These are phyloP conservation scores for Diophrys sp. DNA, from an alignment of 73 alveolate genomes.

Conservation along the genomic window DNA sequence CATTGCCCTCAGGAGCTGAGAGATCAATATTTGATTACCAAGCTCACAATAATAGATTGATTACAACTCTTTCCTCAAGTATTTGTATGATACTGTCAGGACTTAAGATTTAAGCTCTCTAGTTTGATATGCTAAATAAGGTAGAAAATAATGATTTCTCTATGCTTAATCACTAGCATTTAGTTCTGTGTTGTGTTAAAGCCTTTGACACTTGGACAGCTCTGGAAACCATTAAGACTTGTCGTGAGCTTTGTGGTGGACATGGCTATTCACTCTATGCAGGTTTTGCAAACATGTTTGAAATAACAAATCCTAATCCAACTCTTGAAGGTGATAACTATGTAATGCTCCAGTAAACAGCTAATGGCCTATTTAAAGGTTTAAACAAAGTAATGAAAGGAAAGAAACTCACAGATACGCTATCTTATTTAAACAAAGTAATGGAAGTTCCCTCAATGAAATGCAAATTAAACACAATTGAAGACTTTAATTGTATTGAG, in stretches of 20 bases:
- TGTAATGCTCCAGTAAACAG: constrained; percentile 43
- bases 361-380: constrained; percentile 26
- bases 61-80: background rate
- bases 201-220: constrained; percentile 56
- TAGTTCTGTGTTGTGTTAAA: constrained; percentile 55
- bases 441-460: background rate
- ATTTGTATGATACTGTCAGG: background rate
- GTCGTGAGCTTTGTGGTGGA: constrained; percentile 79
- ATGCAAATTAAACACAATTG: background rate
- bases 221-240: constrained; percentile 55
- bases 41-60: background rate
- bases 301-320: constrained; percentile 12
- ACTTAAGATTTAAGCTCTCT: background rate
- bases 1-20: background rate
- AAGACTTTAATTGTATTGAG: constrained; percentile 3
- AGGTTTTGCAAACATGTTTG: constrained; percentile 55
- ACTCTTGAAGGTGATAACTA: constrained; percentile 55
- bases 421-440: constrained; percentile 30
- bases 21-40: constrained; percentile 21
- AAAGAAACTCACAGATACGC: constrained; percentile 21
- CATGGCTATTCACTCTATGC: constrained; percentile 71
- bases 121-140: background rate
- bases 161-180: constrained; percentile 30
- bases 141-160: constrained; percentile 18
- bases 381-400: constrained; percentile 23